Conservation (phyloP, 306 rosid species). For the Morella rubra region DNA sequence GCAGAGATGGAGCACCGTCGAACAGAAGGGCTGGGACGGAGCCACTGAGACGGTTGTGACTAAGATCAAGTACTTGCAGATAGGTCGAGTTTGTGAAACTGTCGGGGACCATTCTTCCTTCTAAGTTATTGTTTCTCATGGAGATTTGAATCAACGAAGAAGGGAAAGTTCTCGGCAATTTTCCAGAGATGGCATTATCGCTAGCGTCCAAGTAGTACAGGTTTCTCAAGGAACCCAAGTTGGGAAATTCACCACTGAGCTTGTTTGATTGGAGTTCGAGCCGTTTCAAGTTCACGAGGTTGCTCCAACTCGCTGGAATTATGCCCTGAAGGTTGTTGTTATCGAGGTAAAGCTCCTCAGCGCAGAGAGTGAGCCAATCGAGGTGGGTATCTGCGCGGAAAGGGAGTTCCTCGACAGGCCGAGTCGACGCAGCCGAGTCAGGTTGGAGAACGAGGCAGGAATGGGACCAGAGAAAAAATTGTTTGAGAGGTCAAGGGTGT, state of each 20-base stretch:
- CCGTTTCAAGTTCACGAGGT: constrained; percentile 40
- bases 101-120: constrained; percentile 32
- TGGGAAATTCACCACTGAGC: constrained; percentile 54
- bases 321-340: constrained; percentile 57
- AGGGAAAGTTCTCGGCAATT: constrained; percentile 47
- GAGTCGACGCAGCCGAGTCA: constrained; percentile 63
- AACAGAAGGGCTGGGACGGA: constrained; percentile 53
- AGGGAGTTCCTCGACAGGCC: constrained; percentile 59
- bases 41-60: constrained; percentile 53
- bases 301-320: constrained; percentile 42
- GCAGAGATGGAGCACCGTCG: constrained; percentile 51
- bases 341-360: constrained; percentile 76
- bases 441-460: constrained; percentile 49
- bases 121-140: constrained; percentile 61
- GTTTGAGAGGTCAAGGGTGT: constrained; percentile 66
- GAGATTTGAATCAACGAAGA: constrained; percentile 56
- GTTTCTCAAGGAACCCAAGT: constrained; percentile 39
- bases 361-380: constrained; percentile 42
- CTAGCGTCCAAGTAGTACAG: constrained; percentile 56
- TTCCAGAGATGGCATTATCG: constrained; percentile 49
- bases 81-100: constrained; percentile 28
- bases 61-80: constrained; percentile 66
- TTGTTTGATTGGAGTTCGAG: constrained; percentile 63
- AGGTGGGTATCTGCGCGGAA: constrained; percentile 55
- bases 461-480: constrained; percentile 65